A percentile compares a stretch with the other conserved stretches of the same genome.
phyloP scores from a whole-genome alignment of 306 rosid genomes.

The Prinsepia uniflora region DNA sequence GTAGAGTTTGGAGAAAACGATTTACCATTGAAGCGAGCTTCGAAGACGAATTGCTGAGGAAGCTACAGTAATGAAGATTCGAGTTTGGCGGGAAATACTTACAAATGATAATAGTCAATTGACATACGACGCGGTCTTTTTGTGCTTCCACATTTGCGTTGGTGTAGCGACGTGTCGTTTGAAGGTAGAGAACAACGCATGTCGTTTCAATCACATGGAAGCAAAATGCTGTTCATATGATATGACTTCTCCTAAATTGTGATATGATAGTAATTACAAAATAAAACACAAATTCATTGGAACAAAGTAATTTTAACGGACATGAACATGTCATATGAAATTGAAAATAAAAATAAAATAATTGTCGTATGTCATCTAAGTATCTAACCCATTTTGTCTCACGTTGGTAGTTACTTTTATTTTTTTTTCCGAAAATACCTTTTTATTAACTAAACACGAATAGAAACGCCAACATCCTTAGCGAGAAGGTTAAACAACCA shows the following conservation, averaged over 20 bases:
- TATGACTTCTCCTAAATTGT: not conserved
- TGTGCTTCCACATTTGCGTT: not conserved
- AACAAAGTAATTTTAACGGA: not conserved
- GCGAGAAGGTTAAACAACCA: no score
- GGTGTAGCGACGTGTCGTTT: not conserved
- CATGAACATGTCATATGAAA: not conserved
- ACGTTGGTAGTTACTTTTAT: no score
- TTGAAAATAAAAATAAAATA: not conserved
- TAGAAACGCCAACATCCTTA: no score
- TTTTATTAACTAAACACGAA: no score
- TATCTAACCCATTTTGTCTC: no score
- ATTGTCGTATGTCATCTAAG: no score
- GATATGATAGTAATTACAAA: no score
- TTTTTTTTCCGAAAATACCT: no score
- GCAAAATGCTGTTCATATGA: not conserved
- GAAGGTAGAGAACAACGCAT: not conserved
- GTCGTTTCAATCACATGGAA: not conserved
- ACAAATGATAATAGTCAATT: not conserved
- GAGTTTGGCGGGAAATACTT: not conserved
- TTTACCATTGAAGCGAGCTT: conserved; percentile 24
- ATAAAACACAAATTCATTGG: not conserved
- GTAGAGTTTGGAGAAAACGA: not conserved
- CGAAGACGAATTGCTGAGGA: not conserved
- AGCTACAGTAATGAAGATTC: not conserved
- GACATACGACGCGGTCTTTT: no score